Evolutionary conservation across 805 yeast species (phyloP), one percentile per base, ranked within the genome.

Genomic region (Lachancea waltii): DNA sequence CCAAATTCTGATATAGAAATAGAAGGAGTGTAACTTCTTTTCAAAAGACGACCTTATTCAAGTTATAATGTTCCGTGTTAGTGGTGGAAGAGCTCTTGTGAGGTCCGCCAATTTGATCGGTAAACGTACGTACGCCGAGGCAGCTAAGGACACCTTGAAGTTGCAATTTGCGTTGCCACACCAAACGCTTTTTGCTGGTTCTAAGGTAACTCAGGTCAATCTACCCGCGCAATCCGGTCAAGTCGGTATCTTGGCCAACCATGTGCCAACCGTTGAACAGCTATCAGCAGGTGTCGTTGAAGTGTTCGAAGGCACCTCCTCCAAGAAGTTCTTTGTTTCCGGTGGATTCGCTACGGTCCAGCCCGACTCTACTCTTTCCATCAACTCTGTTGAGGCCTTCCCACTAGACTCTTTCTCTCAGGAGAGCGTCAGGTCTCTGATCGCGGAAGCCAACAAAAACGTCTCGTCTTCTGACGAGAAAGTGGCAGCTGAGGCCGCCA

Each of bases 301-400:
- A 67, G 79, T 92, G 60, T 81, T 85, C 51, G 90, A 85, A 66
- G 74, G 78, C 58, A 65, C 82, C 40, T 65, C 82, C 49, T 70
- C 77, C 62, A 72, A 76, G 67, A 85, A 84, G 67, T 90, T 67
- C 73, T 92, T 90, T 56, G 87, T 90, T 50, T 77, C 94, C 46
- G 97, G 97, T 51, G 98, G 98, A 53, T 84, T 90, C 58, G 97
- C 96, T 44, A 78, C 95, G 42, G 95, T 92, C 50, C 89, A 85
- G 65, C 97, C 96, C 68, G 94, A 85, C 59, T 87, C 95, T 51
- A 75, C 81, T 54, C 74, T 92, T 63, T 79, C 85, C 60, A 81
- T 92, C 65, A 83, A 92, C 60, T 89, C 97, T 49, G 82, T 86
- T 56, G 98, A 92, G 72, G 98, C 97, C 30, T 85, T 78, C 72